A percentile compares a stretch with the other conserved stretches of the same genome.
Conservation (phyloP, 164 flowering plant genomes). For the Aristolochia contorta region DNA sequence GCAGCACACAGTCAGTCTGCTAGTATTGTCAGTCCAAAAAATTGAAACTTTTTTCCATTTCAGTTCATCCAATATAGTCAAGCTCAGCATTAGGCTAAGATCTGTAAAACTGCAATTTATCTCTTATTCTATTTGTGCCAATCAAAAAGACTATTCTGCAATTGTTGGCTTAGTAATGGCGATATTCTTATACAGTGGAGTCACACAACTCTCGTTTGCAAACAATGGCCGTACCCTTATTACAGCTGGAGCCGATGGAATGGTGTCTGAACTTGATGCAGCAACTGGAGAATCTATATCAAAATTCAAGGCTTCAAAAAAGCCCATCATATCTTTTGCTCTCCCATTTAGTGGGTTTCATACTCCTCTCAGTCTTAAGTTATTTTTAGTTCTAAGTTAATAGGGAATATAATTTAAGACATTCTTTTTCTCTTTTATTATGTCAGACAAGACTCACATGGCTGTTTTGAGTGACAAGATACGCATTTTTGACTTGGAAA, state of each 20-base stretch:
- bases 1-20: too few relatives aligned
- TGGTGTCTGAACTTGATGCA: slow-evolving; percentile 24
- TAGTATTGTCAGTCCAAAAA: too few relatives aligned
- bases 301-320: slow-evolving; percentile 28
- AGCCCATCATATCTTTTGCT: slow-evolving; percentile 17
- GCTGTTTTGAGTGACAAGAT: slow-evolving; percentile 24
- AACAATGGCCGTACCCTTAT: slow-evolving; percentile 20
- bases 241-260: slow-evolving; percentile 25
- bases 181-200: slow-evolving; percentile 18
- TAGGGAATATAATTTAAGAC: neutral
- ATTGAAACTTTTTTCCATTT: too few relatives aligned
- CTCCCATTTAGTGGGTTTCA: slow-evolving; percentile 21
- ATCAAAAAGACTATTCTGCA: too few relatives aligned
- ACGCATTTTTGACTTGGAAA: slow-evolving; percentile 20
- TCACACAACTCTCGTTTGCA: slow-evolving; percentile 21
- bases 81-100: too few relatives aligned
- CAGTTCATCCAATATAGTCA: too few relatives aligned
- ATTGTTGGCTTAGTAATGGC: neutral
- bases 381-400: neutral
- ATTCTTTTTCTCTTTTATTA: neutral
- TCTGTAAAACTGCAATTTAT: too few relatives aligned
- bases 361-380: neutral
- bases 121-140: too few relatives aligned
- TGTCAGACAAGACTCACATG: slow-evolving; percentile 25
- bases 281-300: slow-evolving; percentile 24